phyloP scores from a whole-genome alignment of 768 basidiomycete species.

The Suillus ampliporus region DNA sequence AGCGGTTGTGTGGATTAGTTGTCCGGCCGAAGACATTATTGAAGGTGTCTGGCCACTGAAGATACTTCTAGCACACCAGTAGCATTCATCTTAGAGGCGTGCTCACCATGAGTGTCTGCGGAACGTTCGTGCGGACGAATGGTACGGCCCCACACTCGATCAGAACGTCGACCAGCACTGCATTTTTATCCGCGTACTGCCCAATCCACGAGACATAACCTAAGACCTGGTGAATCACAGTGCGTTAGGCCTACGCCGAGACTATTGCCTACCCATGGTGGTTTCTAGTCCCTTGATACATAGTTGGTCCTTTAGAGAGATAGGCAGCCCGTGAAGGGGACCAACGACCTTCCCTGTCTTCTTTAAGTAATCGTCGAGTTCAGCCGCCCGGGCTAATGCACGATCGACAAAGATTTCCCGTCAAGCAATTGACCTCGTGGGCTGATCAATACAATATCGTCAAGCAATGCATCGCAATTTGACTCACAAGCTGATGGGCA shows the following conservation, averaged over 20 bases:
- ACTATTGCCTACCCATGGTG: conserved; percentile 48
- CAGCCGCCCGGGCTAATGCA: conserved; percentile 64
- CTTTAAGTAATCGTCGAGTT: conserved; percentile 67
- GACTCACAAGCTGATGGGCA: conserved; percentile 71
- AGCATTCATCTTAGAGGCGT: background rate
- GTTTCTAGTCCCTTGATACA: conserved; percentile 71
- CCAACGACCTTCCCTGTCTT: conserved; percentile 69
- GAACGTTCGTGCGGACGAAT: conserved; percentile 75
- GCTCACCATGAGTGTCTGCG: conserved; percentile 74
- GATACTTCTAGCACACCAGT: background rate
- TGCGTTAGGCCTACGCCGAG: background rate
- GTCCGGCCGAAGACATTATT: conserved; percentile 72
- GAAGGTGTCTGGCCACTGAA: conserved; percentile 52
- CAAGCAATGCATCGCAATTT: conserved; percentile 21
- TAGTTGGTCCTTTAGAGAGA: conserved; percentile 79
- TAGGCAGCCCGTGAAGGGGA: conserved; percentile 75
- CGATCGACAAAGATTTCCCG: conserved; percentile 80
- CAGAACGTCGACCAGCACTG: conserved; percentile 68
- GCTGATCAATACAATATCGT: background rate
- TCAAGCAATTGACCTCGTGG: conserved; percentile 77
- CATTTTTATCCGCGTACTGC: conserved; percentile 58
- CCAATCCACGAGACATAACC: conserved; percentile 78
- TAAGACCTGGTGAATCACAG: background rate
- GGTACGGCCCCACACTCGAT: conserved; percentile 69
- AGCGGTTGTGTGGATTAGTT: conserved; percentile 73